phyloP scores from a whole-genome alignment of 225 moss, liverwort and hornwort species.

The Asterella californica region DNA sequence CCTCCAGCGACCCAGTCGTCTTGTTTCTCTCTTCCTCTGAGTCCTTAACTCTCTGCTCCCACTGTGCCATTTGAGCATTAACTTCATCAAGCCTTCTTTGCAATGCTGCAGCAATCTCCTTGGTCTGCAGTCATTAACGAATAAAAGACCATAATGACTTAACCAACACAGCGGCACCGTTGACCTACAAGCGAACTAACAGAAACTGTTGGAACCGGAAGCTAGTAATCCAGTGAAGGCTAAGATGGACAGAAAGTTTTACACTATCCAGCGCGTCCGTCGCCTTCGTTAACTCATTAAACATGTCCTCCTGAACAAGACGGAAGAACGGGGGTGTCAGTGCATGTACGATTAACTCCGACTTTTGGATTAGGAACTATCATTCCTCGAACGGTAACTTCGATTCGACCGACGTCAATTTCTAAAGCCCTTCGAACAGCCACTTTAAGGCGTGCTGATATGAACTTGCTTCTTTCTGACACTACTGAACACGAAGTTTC shows the following conservation, averaged over 20 bases:
- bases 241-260: neutral
- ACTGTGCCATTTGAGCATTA: slow-evolving; percentile 10
- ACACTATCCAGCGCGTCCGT: slow-evolving; percentile 45
- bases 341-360: neutral
- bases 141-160: too few relatives aligned
- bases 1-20: slow-evolving; percentile 27
- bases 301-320: slow-evolving; percentile 44
- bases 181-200: neutral
- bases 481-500: too few relatives aligned
- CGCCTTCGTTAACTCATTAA: slow-evolving; percentile 37
- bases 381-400: too few relatives aligned
- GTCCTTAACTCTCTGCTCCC: slow-evolving; percentile 26
- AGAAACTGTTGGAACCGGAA: neutral
- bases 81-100: slow-evolving; percentile 31
- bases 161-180: too few relatives aligned
- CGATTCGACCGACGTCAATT: too few relatives aligned
- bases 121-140: slow-evolving; percentile 25
- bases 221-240: neutral
- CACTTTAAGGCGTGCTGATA: too few relatives aligned
- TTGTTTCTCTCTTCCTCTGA: slow-evolving; percentile 37
- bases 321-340: neutral
- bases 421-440: too few relatives aligned
- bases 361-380: too few relatives aligned
- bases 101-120: slow-evolving; percentile 7
- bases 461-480: too few relatives aligned